Conservation (phyloP, 1,284 basidiomycete genomes). For the Ganoderma multipileum region DNA sequence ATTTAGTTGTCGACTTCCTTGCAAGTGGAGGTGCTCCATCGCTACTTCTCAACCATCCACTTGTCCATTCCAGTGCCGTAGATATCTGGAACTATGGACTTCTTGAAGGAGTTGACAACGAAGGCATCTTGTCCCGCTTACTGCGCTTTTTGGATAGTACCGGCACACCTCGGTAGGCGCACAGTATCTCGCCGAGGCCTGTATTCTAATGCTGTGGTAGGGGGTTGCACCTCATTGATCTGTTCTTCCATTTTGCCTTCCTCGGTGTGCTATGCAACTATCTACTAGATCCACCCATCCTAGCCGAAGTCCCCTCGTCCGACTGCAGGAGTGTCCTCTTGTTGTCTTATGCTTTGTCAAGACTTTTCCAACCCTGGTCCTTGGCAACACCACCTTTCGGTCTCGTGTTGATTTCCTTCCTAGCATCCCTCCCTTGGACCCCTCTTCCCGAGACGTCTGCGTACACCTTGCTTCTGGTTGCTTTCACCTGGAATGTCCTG, state of each 20-base stretch:
- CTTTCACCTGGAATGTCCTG: conserved; percentile 48
- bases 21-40: conserved; percentile 39
- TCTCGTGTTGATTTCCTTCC: conserved; percentile 42
- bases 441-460: conserved; percentile 48
- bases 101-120: conserved; percentile 1
- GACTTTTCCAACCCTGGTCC: conserved; percentile 37
- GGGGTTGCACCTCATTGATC: conserved; percentile 54
- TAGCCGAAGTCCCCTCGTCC: conserved; percentile 31
- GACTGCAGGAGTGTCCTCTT: conserved; percentile 47
- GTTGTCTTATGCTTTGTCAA: conserved; percentile 40
- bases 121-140: conserved; percentile 24
- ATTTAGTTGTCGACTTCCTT: conserved; percentile 55
- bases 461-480: conserved; percentile 49
- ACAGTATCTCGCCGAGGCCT: conserved; percentile 7
- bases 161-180: conserved; percentile 52
- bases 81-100: conserved; percentile 53
- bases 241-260: conserved; percentile 48
- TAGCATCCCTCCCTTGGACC: conserved; percentile 38
- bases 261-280: conserved; percentile 51
- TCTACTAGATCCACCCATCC: conserved; percentile 49
- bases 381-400: conserved; percentile 38
- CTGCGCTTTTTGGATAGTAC: conserved; percentile 44
- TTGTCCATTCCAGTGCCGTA: conserved; percentile 48
- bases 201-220: conserved; percentile 38
- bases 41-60: conserved; percentile 47